phyloP scores from a whole-genome alignment of 768 basidiomycete species.

The Lyophyllum atratum region DNA sequence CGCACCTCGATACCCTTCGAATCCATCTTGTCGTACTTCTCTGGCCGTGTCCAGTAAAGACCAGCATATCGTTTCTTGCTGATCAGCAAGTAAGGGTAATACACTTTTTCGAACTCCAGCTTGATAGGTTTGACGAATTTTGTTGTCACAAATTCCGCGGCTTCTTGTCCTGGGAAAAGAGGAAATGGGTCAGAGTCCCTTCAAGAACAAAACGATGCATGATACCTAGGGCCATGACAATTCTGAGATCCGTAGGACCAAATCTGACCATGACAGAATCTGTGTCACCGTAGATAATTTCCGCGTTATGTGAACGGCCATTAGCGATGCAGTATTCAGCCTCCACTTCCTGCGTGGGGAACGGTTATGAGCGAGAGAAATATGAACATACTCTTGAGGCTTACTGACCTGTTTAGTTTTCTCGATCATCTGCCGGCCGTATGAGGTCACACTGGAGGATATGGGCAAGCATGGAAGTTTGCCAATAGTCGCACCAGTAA shows the following conservation, averaged over 20 bases:
- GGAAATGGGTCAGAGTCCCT: not conserved
- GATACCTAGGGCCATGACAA: conserved; percentile 87
- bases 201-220: not conserved
- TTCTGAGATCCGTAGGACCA: conserved; percentile 82
- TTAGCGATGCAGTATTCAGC: conserved; percentile 83
- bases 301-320: conserved; percentile 83
- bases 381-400: not conserved
- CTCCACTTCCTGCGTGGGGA: conserved; percentile 73
- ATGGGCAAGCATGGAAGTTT: conserved; percentile 96
- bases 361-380: not conserved
- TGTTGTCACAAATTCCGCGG: conserved; percentile 85
- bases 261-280: conserved; percentile 99
- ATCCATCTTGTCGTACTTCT: conserved; percentile 99
- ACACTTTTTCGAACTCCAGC: conserved; percentile 99
- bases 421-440: conserved; percentile 99
- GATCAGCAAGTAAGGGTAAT: conserved; percentile 97
- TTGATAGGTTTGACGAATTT: conserved; percentile 97
- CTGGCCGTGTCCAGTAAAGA: conserved; percentile 93
- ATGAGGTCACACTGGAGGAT: conserved; percentile 93
- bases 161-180: conserved; percentile 73
- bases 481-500: conserved; percentile 96
- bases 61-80: conserved; percentile 99
- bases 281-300: conserved; percentile 98
- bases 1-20: conserved; percentile 97
- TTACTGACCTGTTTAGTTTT: conserved; percentile 79